Conservation (phyloP, 257 asterid species). For the Petunia axillaris region DNA sequence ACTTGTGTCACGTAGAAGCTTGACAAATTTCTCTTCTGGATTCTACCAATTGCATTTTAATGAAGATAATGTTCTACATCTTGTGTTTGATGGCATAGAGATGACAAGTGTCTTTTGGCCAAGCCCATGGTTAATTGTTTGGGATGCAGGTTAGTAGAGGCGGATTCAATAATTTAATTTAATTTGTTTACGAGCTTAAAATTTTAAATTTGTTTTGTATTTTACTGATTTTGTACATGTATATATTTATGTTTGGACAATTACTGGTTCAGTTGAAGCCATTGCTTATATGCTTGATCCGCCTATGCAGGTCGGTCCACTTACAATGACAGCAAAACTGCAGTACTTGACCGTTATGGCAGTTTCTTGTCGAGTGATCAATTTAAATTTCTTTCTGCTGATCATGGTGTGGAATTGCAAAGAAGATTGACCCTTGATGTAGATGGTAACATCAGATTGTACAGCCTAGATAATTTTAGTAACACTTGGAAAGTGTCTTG, state of each 20-base stretch:
- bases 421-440: conserved; percentile 40
- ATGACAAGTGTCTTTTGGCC: conserved; percentile 45
- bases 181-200: background rate
- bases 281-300: background rate
- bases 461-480: conserved; percentile 31
- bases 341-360: conserved; percentile 32
- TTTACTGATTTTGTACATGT: background rate
- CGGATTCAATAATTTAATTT: background rate
- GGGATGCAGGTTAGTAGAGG: conserved; percentile 31
- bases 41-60: conserved; percentile 41
- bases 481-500: conserved; percentile 45
- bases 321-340: conserved; percentile 36
- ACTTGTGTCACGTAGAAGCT: conserved; percentile 42
- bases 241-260: background rate
- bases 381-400: conserved; percentile 26
- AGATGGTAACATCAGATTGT: conserved; percentile 45
- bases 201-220: background rate
- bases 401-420: conserved; percentile 26
- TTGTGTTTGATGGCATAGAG: conserved; percentile 33
- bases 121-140: conserved; percentile 30
- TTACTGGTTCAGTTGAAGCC: background rate
- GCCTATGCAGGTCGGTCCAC: conserved; percentile 26
- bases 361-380: conserved; percentile 32
- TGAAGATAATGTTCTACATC: conserved; percentile 39
- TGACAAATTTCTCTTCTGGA: conserved; percentile 39